Conservation (phyloP, 2,329 filamentous ascomycete species). For the Thermoascus crustaceus region DNA sequence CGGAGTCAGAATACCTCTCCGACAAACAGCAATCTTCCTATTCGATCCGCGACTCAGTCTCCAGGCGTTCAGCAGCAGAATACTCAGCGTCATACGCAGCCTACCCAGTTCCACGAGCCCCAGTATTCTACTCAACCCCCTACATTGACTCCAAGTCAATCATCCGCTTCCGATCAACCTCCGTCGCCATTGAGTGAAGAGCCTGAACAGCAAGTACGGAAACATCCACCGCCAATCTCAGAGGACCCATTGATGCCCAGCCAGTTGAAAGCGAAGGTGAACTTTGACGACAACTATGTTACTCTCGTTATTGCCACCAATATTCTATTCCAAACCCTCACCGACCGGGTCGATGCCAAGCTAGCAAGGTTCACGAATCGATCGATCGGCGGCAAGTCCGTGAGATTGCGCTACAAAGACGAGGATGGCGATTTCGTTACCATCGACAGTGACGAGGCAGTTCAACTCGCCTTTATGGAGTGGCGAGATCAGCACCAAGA, state of each 20-base stretch:
- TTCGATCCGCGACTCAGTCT: slow-evolving; percentile 62
- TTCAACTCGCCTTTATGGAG: slow-evolving; percentile 89
- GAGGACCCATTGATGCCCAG: slow-evolving; percentile 49
- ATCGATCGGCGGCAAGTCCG: slow-evolving; percentile 70
- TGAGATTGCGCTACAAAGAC: slow-evolving; percentile 84
- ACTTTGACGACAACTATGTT: slow-evolving; percentile 83
- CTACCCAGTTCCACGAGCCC: slow-evolving; percentile 32
- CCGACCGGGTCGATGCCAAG: slow-evolving; percentile 94
- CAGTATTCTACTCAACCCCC: slow-evolving; percentile 28
- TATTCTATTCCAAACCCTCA: slow-evolving; percentile 86
- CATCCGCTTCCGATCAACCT: slow-evolving; percentile 21
- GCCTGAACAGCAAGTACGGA: slow-evolving; percentile 12
- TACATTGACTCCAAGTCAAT: slow-evolving; percentile 11
- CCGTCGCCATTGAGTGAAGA: slow-evolving; percentile 28
- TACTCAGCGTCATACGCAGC: slow-evolving; percentile 41
- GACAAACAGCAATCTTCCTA: slow-evolving; percentile 55
- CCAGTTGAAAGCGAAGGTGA: slow-evolving; percentile 92
- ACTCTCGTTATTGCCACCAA: slow-evolving; percentile 95
- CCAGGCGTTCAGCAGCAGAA: slow-evolving; percentile 55
- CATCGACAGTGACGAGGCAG: slow-evolving; percentile 92
- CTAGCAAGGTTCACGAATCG: slow-evolving; percentile 76
- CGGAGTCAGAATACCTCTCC: slow-evolving; percentile 80
- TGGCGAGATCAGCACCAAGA: slow-evolving; percentile 72
- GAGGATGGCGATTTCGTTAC: slow-evolving; percentile 88
- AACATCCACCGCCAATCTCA: slow-evolving; percentile 1